These are phyloP conservation scores for Macrolepiota dolichaula DNA, from an alignment of 768 basidiomycete species.

Conservation along the genomic window DNA sequence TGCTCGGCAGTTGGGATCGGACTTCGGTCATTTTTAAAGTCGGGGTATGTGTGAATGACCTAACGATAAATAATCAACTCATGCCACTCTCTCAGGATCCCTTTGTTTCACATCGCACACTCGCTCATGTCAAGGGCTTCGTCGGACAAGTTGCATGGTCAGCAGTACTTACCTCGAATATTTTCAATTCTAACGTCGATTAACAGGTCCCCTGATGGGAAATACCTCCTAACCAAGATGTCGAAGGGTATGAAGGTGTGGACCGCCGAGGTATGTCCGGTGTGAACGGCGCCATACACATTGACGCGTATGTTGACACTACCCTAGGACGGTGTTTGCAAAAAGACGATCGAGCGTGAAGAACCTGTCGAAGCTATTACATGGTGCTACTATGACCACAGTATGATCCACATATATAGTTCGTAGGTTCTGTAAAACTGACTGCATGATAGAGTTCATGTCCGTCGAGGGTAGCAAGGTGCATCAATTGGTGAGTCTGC, in stretches of 20 bases:
- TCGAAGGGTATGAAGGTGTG: conserved; percentile 66
- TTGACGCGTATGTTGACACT: conserved; percentile 6
- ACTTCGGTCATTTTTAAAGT: conserved; percentile 67
- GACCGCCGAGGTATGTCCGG: conserved; percentile 52
- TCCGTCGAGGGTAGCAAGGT: conserved; percentile 67
- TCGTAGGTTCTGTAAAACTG: background rate
- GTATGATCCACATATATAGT: conserved; percentile 26
- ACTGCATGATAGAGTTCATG: conserved; percentile 50
- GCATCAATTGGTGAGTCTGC: conserved; percentile 47
- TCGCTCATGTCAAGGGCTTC: conserved; percentile 70
- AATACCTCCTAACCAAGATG: conserved; percentile 61
- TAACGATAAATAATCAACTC: background rate
- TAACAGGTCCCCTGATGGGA: conserved; percentile 61
- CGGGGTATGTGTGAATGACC: conserved; percentile 36
- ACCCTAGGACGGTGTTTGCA: conserved; percentile 63
- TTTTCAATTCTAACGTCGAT: background rate
- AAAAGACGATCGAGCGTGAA: conserved; percentile 57
- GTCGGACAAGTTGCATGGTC: conserved; percentile 77
- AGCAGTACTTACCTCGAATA: conserved; percentile 5
- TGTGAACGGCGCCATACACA: background rate
- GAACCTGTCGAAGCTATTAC: conserved; percentile 57
- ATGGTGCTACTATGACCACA: conserved; percentile 65
- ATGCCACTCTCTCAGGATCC: conserved; percentile 39
- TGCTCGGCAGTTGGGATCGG: conserved; percentile 56
- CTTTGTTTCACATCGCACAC: conserved; percentile 55